Percentiles rank a stretch among this genome's conserved stretches.
Conservation (phyloP, 1,284 basidiomycete species). For the Vanrija pseudolonga region DNA sequence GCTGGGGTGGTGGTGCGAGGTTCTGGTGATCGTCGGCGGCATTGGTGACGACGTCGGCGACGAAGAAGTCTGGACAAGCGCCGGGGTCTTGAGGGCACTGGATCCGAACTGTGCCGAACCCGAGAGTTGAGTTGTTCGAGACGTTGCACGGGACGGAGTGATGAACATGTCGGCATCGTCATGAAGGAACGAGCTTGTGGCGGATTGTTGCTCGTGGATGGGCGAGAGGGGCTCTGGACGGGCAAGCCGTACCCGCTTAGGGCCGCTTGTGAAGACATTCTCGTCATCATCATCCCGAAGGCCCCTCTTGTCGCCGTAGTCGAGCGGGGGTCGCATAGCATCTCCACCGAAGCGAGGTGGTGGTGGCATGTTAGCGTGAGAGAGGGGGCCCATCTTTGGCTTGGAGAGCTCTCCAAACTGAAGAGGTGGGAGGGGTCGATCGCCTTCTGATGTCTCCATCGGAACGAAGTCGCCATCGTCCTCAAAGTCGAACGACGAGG, state of each 20-base stretch:
- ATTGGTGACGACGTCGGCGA: constrained; percentile 49
- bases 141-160: constrained; percentile 34
- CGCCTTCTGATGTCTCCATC: constrained; percentile 4
- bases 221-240: constrained; percentile 32
- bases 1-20: constrained; percentile 37
- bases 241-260: constrained; percentile 32
- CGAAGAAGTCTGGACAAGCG: constrained; percentile 42
- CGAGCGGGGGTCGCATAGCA: neutral
- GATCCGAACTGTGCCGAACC: constrained; percentile 17
- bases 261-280: constrained; percentile 29
- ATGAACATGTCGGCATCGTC: constrained; percentile 38
- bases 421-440: neutral
- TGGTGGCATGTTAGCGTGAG: neutral
- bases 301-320: constrained; percentile 18
- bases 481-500: constrained; percentile 20
- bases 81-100: constrained; percentile 42
- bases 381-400: neutral
- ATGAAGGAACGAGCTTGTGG: constrained; percentile 13
- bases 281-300: constrained; percentile 31
- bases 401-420: constrained; percentile 1
- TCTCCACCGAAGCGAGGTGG: neutral
- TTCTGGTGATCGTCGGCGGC: constrained; percentile 40
- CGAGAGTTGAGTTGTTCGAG: constrained; percentile 12
- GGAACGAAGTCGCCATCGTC: constrained; percentile 40
- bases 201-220: constrained; percentile 21